A percentile compares a stretch with the other conserved stretches of the same genome.
phyloP scores from a whole-genome alignment of 768 basidiomycete species.

The Lactifluus subvellereus region DNA sequence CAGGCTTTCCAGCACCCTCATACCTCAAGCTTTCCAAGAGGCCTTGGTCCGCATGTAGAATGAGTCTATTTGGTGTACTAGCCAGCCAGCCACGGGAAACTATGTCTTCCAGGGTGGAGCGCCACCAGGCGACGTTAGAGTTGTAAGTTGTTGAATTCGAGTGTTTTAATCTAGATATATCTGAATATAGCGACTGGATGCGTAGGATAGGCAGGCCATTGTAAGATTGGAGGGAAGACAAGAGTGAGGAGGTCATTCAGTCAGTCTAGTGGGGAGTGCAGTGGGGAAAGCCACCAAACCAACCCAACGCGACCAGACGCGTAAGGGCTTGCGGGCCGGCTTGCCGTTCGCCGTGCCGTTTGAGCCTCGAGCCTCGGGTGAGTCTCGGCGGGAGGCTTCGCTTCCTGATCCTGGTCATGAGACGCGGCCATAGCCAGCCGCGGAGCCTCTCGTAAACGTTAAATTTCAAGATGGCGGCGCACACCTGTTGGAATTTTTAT shows the following conservation, averaged over 20 bases:
- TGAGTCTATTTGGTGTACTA: conserved; percentile 43
- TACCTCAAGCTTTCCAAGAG: conserved; percentile 57
- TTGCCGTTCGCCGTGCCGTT: not conserved
- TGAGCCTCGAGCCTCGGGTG: too few species aligned
- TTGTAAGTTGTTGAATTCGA: conserved; percentile 80
- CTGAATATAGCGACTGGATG: conserved; percentile 80
- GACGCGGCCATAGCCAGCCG: not conserved
- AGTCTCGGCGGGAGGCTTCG: not conserved
- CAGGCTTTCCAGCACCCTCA: conserved; percentile 69
- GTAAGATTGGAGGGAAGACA: conserved; percentile 41
- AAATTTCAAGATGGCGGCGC: not conserved
- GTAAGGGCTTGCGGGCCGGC: not conserved
- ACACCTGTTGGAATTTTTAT: not conserved
- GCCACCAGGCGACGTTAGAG: conserved; percentile 88
- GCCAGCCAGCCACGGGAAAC: conserved; percentile 53
- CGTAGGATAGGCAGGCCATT: conserved; percentile 44
- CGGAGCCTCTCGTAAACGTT: not conserved
- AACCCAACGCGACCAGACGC: not conserved
- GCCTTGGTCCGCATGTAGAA: conserved; percentile 48
- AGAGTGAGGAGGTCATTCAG: not conserved
- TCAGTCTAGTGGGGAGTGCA: not conserved
- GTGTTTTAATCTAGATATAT: conserved; percentile 75
- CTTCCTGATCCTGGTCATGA: not conserved
- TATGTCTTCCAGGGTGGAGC: conserved; percentile 52
- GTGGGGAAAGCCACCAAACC: too few species aligned